Evolutionary conservation across 2,329 filamentous ascomycete genomes (phyloP).

Genomic region (Claviceps purpurea): DNA sequence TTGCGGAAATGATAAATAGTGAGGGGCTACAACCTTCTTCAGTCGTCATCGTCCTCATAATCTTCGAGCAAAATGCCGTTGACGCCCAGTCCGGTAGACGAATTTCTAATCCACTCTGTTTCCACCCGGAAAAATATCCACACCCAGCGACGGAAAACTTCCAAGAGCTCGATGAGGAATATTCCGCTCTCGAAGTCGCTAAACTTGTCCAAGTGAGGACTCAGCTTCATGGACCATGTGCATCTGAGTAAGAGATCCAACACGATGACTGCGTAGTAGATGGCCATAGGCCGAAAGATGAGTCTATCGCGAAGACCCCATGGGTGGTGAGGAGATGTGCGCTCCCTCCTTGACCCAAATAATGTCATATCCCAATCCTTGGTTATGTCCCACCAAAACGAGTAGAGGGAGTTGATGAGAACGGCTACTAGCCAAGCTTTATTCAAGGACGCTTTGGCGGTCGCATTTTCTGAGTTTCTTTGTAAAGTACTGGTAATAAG

Average conservation of each 20-base stretch:
- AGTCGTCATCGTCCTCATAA: constrained; percentile 38
- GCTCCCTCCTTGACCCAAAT: constrained; percentile 46
- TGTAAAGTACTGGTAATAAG: constrained; percentile 68
- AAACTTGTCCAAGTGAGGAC: constrained; percentile 67
- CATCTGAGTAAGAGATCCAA: constrained; percentile 73
- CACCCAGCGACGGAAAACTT: constrained; percentile 81
- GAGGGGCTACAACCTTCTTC: background rate
- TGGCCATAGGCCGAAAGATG: constrained; percentile 53
- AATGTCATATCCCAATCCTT: constrained; percentile 95
- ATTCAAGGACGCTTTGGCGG: constrained; percentile 31
- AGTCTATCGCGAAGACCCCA: constrained; percentile 66
- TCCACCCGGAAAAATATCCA: constrained; percentile 97
- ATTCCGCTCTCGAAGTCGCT: constrained; percentile 80
- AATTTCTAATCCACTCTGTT: constrained; percentile 69
- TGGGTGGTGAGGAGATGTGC: constrained; percentile 51
- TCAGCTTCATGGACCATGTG: constrained; percentile 84
- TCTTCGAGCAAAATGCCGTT: constrained; percentile 68
- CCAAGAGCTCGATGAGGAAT: constrained; percentile 74
- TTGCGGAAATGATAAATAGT: too few relatives aligned
- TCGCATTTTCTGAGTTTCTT: constrained; percentile 38
- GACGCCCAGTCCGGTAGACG: constrained; percentile 35
- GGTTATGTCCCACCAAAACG: constrained; percentile 96
- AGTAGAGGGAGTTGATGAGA: constrained; percentile 75
- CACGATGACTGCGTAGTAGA: constrained; percentile 73
- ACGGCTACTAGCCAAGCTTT: constrained; percentile 58